Base-by-base conservation (phyloP, 148 eudicot genomes). In the Vaccinium darrowii region DNA sequence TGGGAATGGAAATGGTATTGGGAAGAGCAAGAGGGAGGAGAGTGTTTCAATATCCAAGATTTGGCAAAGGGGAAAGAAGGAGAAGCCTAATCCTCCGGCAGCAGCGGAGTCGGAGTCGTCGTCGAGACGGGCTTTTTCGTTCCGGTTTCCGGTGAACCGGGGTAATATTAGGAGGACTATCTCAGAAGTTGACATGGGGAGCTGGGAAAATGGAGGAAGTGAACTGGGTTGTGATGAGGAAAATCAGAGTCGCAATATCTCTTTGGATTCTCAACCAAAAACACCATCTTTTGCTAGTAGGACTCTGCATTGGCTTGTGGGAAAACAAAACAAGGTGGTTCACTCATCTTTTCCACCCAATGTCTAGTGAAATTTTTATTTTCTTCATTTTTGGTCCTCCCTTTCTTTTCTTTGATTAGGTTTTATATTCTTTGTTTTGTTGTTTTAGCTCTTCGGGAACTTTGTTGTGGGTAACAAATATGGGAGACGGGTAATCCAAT, bases 301-400 rank as follows among this genome's bases (percentile, higher is more conserved):
- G 87, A 96, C 97, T 86, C 84, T 96, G 53, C 88, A 88, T 80
- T 96, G 98, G 98, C 91, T 96, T 30, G 91, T 93, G 91, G 93
- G 98, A 60, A 96, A 89, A 80, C 94, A 92, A 52, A 86, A 93
- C 87, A 94, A 94, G 93, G 88, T 92, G 86, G 91, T 90, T 88
- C 93, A 93, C 81, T 92, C 93, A 9, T 89, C 93, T 72, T 56
- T 25, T 3, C 25, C 81, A 54, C 60, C 81, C 81, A 78, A 52
- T 78, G 60, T 78, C 60, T 78, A 78, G 53, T 23, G 21, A n/a
- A 18, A 39, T 8, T 47, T 3, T 21, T 74, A 8, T 25, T 67
- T 25, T 76, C 30, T 47, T 76, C 1, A 43, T 76, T 47, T 8
- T 21, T 43, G 47, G 47, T 50, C 53, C 4, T 47, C 27, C 14